A percentile compares a stretch with the other conserved stretches of the same genome.
Evolutionary conservation across 177 flowering plant genomes (phyloP).

Genomic region (Vitis hybrid): DNA sequence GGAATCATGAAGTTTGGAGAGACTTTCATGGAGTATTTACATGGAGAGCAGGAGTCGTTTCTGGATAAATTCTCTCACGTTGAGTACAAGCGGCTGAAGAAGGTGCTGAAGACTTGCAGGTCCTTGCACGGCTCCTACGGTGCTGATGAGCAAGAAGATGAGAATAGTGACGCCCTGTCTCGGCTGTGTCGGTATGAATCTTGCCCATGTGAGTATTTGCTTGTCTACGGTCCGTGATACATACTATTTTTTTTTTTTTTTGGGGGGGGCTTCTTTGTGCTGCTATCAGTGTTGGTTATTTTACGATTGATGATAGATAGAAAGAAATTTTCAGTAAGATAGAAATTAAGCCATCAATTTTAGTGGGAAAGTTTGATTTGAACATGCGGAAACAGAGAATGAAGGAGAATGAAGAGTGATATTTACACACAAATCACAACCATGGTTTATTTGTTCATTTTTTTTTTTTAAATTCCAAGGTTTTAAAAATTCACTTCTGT

Average conservation of each 20-base stretch:
- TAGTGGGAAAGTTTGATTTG: too few relatives aligned
- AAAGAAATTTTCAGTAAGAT: too few relatives aligned
- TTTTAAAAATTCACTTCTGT: too few relatives aligned
- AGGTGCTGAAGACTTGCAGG: conserved; percentile 60
- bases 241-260: not conserved
- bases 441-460: too few relatives aligned
- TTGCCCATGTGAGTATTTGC: conserved; percentile 49
- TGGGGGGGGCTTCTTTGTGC: not conserved
- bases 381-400: too few relatives aligned
- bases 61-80: conserved; percentile 58
- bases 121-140: conserved; percentile 19
- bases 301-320: not conserved
- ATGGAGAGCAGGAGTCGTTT: conserved; percentile 51
- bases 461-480: too few relatives aligned
- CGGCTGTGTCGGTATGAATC: conserved; percentile 40
- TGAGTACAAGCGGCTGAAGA: conserved; percentile 75
- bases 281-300: not conserved
- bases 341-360: too few relatives aligned
- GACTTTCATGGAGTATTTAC: conserved; percentile 57
- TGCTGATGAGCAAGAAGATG: conserved; percentile 3
- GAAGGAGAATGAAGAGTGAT: too few relatives aligned
- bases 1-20: conserved; percentile 78
- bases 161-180: conserved; percentile 15
- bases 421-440: too few relatives aligned
- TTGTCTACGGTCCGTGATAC: not conserved